These are phyloP conservation scores for Epichloe gansuensis DNA, from an alignment of 2,329 filamentous ascomycete genomes.

Conservation along the genomic window DNA sequence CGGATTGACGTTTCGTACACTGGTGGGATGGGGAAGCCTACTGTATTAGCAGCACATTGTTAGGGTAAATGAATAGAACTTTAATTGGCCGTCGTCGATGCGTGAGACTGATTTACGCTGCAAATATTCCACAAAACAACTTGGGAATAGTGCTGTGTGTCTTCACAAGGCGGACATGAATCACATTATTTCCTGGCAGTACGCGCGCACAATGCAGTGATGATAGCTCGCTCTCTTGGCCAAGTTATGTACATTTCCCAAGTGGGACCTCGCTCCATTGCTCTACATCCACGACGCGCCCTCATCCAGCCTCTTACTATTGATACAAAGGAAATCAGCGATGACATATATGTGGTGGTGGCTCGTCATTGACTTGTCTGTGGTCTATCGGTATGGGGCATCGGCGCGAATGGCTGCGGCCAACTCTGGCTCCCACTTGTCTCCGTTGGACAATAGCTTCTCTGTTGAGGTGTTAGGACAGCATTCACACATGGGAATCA, in stretches of 20 bases:
- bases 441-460: conserved; percentile 78
- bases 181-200: background rate
- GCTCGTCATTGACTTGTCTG: background rate
- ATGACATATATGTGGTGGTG: background rate
- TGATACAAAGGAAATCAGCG: background rate
- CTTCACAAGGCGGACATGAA: background rate
- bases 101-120: too few relatives aligned
- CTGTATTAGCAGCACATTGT: too few relatives aligned
- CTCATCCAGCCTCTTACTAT: background rate
- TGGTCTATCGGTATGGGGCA: conserved; percentile 68
- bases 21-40: too few relatives aligned
- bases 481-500: background rate
- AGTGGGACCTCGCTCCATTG: background rate
- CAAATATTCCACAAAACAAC: too few relatives aligned
- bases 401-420: conserved; percentile 86
- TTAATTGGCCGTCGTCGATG: too few relatives aligned
- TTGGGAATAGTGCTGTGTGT: background rate
- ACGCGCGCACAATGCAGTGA: background rate
- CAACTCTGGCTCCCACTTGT: conserved; percentile 97
- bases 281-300: background rate
- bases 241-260: background rate
- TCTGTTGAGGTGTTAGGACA: conserved; percentile 31
- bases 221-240: background rate
- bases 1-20: too few relatives aligned
- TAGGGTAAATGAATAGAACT: too few relatives aligned